These are phyloP conservation scores for Citrus cavaleriei DNA, from an alignment of 345 rosid species.

Conservation along the genomic window DNA sequence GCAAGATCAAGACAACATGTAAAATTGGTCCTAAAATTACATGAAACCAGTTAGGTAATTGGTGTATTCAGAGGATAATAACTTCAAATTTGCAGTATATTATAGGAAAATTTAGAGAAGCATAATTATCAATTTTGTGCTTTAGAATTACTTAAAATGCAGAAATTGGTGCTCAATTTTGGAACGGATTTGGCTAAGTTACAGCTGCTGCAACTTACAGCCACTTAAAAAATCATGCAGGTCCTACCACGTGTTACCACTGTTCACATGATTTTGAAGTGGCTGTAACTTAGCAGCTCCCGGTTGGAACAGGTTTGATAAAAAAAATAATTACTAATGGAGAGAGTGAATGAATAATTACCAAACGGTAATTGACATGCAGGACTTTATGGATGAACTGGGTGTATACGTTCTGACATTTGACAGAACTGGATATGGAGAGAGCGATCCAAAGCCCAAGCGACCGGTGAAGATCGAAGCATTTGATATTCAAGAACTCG, in stretches of 20 bases:
- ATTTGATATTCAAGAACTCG: constrained; percentile 66
- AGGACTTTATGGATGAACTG: constrained; percentile 25
- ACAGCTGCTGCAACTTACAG: too few species aligned
- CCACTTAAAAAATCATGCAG: too few species aligned
- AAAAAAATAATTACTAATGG: too few species aligned
- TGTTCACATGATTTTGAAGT: too few species aligned
- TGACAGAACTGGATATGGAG: constrained; percentile 92
- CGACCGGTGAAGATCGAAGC: constrained; percentile 80
- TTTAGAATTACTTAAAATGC: too few species aligned
- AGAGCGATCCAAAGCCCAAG: constrained; percentile 71
- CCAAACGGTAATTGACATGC: constrained; percentile 30
- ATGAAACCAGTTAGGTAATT: not conserved
- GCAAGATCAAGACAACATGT: not conserved
- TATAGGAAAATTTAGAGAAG: not conserved
- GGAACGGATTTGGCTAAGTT: too few species aligned
- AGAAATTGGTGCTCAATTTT: too few species aligned
- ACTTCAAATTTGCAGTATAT: not conserved
- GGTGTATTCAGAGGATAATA: not conserved
- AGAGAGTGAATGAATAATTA: not conserved
- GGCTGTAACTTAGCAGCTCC: too few species aligned
- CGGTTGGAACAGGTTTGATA: too few species aligned
- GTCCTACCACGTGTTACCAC: too few species aligned
- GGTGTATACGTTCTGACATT: constrained; percentile 38
- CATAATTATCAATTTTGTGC: too few species aligned
- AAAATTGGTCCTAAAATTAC: not conserved